Evolutionary conservation across 805 yeast genomes (phyloP), one percentile per base, ranked within the genome.

Genomic region (Yueomyces sp.): DNA sequence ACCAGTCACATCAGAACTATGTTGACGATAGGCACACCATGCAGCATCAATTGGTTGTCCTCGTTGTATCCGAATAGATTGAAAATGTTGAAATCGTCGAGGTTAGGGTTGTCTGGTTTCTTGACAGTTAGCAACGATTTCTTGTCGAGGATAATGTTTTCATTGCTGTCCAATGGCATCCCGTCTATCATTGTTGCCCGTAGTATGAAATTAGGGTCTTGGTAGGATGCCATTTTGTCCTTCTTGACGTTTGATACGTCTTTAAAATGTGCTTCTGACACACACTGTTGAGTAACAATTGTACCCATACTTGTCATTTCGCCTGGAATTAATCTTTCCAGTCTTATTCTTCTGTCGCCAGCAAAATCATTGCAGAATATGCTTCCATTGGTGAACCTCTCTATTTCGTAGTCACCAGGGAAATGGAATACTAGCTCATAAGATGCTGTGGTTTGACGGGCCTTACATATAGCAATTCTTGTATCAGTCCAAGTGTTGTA

Each of bases 251-350:
- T 19, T 41, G 40, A 3, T 45, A 11, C n/a, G 19, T 46, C 43
- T 26, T 44, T 43, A 9, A 45, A 45, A 8, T 45, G 38, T 3
- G 50, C 28, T 28, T 41, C 31, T 8, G 37, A 34, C 38, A 55
- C 44, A 4, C 42, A 36, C 5, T 60, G 59, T 6, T 48, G 43
- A 2, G 63, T 57, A 6, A 73, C 56, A 6, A 50, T 40, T 1
- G 51, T 47, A 40, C 74, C 74, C 27, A 45, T 45, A 0, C 59
- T 41, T 48, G 77, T 81, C 12, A 74, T 46, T 1, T 54, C 44
- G 0, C 72, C 73, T 1, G 60, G 52, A 5, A 44, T 46, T 26
- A 77, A 46, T 27, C 62, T 59, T 55, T 81, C 86, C 34, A 79
- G 44, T 4, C 58, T 54, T 12, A 77, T 37, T 38, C 77, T 60